Conservation (phyloP, 768 basidiomycete species). For the Exsudoporus frostii region DNA sequence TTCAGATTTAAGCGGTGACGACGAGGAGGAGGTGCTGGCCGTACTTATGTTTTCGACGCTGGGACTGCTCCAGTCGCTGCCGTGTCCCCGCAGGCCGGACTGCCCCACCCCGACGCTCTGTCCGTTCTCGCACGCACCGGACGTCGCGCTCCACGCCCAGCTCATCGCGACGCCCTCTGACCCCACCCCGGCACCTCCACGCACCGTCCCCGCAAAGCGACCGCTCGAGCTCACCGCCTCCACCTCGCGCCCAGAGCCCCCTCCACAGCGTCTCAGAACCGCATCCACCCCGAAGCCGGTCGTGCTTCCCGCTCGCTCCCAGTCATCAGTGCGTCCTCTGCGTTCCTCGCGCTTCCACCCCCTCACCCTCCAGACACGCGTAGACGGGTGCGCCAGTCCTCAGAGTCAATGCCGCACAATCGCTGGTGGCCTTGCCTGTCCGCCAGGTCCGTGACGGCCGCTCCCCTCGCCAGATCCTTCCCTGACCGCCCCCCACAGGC, state of each 20-base stretch:
- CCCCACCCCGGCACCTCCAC: neutral
- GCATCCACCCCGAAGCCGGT: conserved; percentile 41
- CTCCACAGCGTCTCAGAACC: conserved; percentile 61
- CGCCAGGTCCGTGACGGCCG: conserved; percentile 53
- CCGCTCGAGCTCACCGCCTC: conserved; percentile 29
- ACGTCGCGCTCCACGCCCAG: conserved; percentile 32
- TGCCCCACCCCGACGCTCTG: conserved; percentile 54
- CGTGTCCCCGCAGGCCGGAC: conserved; percentile 52
- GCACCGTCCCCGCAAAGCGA: conserved; percentile 52
- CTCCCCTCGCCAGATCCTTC: too few relatives aligned
- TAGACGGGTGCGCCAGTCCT: conserved; percentile 66
- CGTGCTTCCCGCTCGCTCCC: conserved; percentile 41
- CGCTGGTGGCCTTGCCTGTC: conserved; percentile 68
- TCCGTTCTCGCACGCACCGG: conserved; percentile 59
- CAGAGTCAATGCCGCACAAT: conserved; percentile 61
- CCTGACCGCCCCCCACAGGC: conserved; percentile 39
- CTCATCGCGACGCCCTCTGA: conserved; percentile 12
- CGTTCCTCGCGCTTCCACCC: neutral
- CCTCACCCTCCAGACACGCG: neutral
- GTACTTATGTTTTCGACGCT: conserved; percentile 74
- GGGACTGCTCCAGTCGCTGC: conserved; percentile 52
- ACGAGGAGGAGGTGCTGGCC: neutral
- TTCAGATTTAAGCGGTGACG: neutral
- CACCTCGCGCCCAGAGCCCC: conserved; percentile 42
- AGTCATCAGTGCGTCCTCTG: conserved; percentile 24